Percentiles rank a stretch among this genome's conserved stretches.
These are phyloP conservation scores for Colletotrichum paranaense DNA, from an alignment of 2,329 filamentous ascomycete species.

Conservation along the genomic window DNA sequence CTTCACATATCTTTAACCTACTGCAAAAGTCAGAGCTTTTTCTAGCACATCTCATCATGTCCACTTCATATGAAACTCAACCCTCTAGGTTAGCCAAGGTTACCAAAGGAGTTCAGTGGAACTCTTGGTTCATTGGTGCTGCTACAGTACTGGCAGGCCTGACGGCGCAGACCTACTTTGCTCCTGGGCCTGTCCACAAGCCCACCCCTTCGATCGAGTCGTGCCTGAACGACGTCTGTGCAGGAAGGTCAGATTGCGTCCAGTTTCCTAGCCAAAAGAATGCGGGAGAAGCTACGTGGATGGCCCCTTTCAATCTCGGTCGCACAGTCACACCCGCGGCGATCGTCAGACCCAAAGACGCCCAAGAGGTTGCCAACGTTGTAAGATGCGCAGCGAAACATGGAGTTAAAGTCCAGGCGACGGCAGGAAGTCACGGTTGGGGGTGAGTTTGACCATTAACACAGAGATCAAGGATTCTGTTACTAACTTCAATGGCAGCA, in stretches of 20 bases:
- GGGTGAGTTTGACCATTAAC: constrained; percentile 50
- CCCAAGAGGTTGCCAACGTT: constrained; percentile 64
- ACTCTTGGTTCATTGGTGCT: background rate
- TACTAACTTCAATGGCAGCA: background rate
- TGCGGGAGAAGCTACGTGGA: constrained; percentile 49
- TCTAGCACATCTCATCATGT: background rate
- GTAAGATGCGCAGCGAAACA: constrained; percentile 65
- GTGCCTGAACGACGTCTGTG: constrained; percentile 60
- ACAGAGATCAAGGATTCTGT: too few species aligned
- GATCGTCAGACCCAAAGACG: constrained; percentile 65
- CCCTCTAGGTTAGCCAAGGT: background rate
- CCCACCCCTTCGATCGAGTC: constrained; percentile 43
- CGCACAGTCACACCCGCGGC: constrained; percentile 61
- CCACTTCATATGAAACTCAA: background rate
- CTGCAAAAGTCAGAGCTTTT: background rate
- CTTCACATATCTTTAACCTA: background rate
- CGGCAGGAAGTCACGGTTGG: constrained; percentile 73
- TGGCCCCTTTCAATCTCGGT: constrained; percentile 63
- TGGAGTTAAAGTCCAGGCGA: constrained; percentile 67
- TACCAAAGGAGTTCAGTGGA: background rate
- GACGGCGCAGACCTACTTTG: background rate
- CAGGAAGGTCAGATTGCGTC: constrained; percentile 55
- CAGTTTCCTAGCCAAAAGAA: constrained; percentile 50
- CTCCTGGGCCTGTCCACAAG: background rate
- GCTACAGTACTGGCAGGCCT: background rate